A percentile compares a stretch with the other conserved stretches of the same genome.
These are phyloP conservation scores for Acidomyces sp. DNA, from an alignment of 495 filamentous ascomycete genomes.

Conservation along the genomic window DNA sequence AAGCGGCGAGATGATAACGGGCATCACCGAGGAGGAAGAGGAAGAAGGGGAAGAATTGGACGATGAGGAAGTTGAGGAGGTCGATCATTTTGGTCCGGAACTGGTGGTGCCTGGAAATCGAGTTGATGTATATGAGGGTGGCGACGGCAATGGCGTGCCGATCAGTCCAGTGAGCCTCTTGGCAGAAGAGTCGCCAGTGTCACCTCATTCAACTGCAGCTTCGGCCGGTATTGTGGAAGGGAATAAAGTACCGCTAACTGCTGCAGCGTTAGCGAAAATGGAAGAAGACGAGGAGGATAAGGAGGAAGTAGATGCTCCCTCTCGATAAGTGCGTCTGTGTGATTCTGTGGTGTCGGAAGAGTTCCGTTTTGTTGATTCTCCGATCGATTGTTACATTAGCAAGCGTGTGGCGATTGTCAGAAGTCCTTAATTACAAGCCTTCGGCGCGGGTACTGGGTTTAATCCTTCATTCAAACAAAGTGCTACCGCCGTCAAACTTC, in stretches of 20 bases:
- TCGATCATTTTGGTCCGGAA: slow-evolving; percentile 27
- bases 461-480: too few relatives aligned
- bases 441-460: too few relatives aligned
- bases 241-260: slow-evolving; percentile 12
- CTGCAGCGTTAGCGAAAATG: slow-evolving; percentile 15
- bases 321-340: too few relatives aligned
- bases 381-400: too few relatives aligned
- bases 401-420: too few relatives aligned
- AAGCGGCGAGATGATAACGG: slow-evolving; percentile 66
- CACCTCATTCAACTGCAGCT: neutral
- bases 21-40: slow-evolving; percentile 69
- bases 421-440: too few relatives aligned
- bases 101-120: slow-evolving; percentile 8
- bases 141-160: neutral
- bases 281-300: slow-evolving; percentile 12
- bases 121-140: slow-evolving; percentile 6
- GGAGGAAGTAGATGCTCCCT: neutral
- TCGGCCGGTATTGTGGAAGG: neutral
- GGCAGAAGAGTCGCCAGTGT: slow-evolving; percentile 9
- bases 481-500: too few relatives aligned
- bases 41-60: slow-evolving; percentile 21
- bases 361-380: too few relatives aligned
- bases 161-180: slow-evolving; percentile 1
- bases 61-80: slow-evolving; percentile 30
- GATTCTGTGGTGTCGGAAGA: too few relatives aligned